phyloP scores from a whole-genome alignment of 1,139 yeast species.

The Sugiyamaella pinicola region DNA sequence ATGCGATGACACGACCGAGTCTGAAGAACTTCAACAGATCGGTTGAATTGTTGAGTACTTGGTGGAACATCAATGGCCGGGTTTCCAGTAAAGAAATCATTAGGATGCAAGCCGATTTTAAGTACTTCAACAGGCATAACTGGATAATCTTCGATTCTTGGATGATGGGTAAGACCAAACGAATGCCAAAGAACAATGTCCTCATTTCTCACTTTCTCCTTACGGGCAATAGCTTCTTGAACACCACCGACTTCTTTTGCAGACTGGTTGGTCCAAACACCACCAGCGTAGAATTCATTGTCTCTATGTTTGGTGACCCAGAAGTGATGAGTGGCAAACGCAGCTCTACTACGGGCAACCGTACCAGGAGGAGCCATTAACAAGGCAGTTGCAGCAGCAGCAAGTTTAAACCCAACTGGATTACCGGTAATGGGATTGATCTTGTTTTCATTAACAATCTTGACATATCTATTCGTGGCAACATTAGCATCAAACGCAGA shows the following conservation, averaged over 20 bases:
- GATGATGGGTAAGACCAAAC: conserved; percentile 82
- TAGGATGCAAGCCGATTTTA: conserved; percentile 69
- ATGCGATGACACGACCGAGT: conserved; percentile 39
- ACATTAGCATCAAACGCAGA: conserved; percentile 78
- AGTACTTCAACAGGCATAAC: conserved; percentile 82
- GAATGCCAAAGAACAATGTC: conserved; percentile 88
- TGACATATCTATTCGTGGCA: conserved; percentile 72
- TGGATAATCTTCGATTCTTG: conserved; percentile 89
- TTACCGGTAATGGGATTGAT: conserved; percentile 74
- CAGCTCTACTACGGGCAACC: conserved; percentile 65
- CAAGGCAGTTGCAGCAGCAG: conserved; percentile 77
- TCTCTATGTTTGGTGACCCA: conserved; percentile 79
- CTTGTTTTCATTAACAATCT: conserved; percentile 71
- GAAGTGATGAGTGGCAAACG: conserved; percentile 70
- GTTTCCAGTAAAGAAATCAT: conserved; percentile 77
- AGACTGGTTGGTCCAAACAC: conserved; percentile 79
- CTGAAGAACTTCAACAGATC: conserved; percentile 54
- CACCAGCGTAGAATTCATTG: conserved; percentile 71
- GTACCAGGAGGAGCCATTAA: conserved; percentile 67
- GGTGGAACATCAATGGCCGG: conserved; percentile 86
- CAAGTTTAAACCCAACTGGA: conserved; percentile 82
- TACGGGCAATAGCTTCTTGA: conserved; percentile 63
- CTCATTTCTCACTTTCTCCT: conserved; percentile 73
- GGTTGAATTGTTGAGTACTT: conserved; percentile 70
- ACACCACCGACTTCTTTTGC: conserved; percentile 66